A percentile compares a stretch with the other conserved stretches of the same genome.
phyloP scores from a whole-genome alignment of 2,329 filamentous ascomycete species.

The Teratosphaeria viscida region DNA sequence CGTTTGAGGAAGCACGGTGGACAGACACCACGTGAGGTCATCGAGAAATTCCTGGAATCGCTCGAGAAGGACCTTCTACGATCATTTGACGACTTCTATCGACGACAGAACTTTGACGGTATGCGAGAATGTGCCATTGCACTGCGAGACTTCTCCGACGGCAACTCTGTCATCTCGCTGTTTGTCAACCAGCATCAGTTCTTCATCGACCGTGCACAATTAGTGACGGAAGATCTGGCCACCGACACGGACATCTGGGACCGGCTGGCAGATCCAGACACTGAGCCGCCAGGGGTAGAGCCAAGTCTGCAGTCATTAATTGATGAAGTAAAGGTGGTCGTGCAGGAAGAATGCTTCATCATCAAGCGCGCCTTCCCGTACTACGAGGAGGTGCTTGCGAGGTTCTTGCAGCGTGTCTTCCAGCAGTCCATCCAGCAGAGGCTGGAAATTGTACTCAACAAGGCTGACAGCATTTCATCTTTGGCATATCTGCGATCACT shows the following conservation, averaged over 20 bases:
- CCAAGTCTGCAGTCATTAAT: conserved; percentile 83
- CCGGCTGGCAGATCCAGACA: conserved; percentile 83
- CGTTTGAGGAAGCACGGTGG: conserved; percentile 41
- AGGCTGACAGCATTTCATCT: conserved; percentile 83
- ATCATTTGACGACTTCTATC: conserved; percentile 95
- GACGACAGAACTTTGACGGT: conserved; percentile 88
- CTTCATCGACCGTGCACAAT: conserved; percentile 91
- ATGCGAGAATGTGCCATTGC: conserved; percentile 97
- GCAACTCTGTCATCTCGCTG: conserved; percentile 83
- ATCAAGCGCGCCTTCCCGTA: conserved; percentile 95
- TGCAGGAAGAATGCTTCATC: conserved; percentile 94
- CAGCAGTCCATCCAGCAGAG: conserved; percentile 97
- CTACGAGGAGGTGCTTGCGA: conserved; percentile 84
- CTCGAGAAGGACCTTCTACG: conserved; percentile 90
- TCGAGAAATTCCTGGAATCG: conserved; percentile 94
- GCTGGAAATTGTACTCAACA: conserved; percentile 89
- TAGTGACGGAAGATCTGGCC: conserved; percentile 76
- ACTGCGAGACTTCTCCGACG: conserved; percentile 89
- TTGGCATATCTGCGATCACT: conserved; percentile 83
- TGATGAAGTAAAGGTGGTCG: conserved; percentile 88
- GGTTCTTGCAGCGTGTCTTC: conserved; percentile 91
- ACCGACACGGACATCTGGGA: conserved; percentile 72
- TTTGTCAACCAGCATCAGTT: conserved; percentile 99
- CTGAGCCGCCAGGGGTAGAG: conserved; percentile 82
- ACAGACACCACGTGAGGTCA: conserved; percentile 54